Evolutionary conservation across 192 early-diverging fungal species (phyloP).

Genomic region (Allomyces macrogynus): DNA sequence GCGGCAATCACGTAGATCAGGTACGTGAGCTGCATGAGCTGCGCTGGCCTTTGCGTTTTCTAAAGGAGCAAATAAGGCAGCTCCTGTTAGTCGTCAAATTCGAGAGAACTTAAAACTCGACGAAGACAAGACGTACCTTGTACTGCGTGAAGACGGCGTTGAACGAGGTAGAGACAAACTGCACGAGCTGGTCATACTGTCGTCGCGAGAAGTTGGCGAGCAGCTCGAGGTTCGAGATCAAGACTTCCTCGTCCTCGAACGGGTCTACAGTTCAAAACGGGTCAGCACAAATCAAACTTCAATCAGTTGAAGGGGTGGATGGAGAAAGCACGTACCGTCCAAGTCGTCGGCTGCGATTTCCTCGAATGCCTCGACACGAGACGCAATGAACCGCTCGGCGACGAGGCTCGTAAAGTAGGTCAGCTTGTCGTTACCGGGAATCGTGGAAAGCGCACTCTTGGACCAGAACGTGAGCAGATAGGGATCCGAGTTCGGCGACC

Average conservation of each 20-base stretch:
- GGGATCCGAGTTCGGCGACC: conserved; percentile 47
- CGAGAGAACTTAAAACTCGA: too few relatives aligned
- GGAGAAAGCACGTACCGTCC: conserved; percentile 18
- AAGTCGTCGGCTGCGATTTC: conserved; percentile 24
- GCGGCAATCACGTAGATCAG: conserved; percentile 52
- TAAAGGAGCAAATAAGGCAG: too few relatives aligned
- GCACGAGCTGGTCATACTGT: conserved; percentile 29
- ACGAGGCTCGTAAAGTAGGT: conserved; percentile 2
- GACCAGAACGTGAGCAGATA: conserved; percentile 75
- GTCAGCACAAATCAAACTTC: neutral
- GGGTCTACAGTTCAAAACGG: conserved; percentile 20
- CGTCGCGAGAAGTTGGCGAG: conserved; percentile 44
- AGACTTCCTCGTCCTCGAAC: conserved; percentile 41
- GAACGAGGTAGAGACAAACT: neutral
- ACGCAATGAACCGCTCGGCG: conserved; percentile 12
- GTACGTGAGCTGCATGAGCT: conserved; percentile 39
- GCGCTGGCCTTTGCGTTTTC: too few relatives aligned
- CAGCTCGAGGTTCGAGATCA: conserved; percentile 46
- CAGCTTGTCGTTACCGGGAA: conserved; percentile 7
- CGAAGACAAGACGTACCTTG: too few relatives aligned
- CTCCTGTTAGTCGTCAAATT: too few relatives aligned
- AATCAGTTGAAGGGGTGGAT: neutral
- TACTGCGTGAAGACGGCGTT: too few relatives aligned
- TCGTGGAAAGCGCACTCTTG: conserved; percentile 34
- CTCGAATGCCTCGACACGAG: conserved; percentile 26